Evolutionary conservation across 2,329 filamentous ascomycete genomes (phyloP).

Genomic region (Cyphellophora attinorum): DNA sequence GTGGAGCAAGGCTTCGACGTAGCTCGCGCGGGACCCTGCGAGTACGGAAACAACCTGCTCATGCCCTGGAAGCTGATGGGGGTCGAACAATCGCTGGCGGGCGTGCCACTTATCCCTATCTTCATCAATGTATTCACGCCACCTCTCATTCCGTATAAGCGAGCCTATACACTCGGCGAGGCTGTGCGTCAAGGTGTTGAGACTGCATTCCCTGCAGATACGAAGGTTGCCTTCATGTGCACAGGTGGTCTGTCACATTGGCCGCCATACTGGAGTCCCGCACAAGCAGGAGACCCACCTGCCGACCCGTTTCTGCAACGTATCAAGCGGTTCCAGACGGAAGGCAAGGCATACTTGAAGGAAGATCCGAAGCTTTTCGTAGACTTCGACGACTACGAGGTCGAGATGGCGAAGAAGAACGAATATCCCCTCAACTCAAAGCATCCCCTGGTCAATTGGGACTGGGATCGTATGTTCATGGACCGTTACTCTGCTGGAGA

Average conservation of each 20-base stretch:
- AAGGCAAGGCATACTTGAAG: conserved; percentile 18
- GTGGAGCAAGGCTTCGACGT: conserved; percentile 20
- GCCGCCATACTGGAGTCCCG: conserved; percentile 23
- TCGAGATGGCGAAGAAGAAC: conserved; percentile 23
- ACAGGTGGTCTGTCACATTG: conserved; percentile 23
- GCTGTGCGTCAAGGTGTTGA: too few relatives aligned
- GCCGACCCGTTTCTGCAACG: conserved; percentile 20
- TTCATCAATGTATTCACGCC: too few relatives aligned
- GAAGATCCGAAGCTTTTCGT: conserved; percentile 20
- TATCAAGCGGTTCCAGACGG: conserved; percentile 23
- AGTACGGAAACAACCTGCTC: too few relatives aligned
- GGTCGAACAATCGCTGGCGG: too few relatives aligned
- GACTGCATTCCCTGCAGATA: too few relatives aligned
- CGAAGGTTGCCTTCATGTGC: conserved; percentile 14
- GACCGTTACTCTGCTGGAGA: conserved; percentile 17
- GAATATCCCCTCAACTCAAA: conserved; percentile 23
- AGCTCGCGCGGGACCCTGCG: conserved; percentile 17
- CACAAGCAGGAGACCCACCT: conserved; percentile 19
- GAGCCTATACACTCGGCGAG: too few relatives aligned
- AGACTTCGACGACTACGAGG: conserved; percentile 22
- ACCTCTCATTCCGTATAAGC: too few relatives aligned
- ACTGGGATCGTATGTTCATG: conserved; percentile 22
- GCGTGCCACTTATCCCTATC: too few relatives aligned
- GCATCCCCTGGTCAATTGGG: conserved; percentile 22
- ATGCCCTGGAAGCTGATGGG: too few relatives aligned